Conservation (phyloP, 306 rosid species). For the Vicia villosa region DNA sequence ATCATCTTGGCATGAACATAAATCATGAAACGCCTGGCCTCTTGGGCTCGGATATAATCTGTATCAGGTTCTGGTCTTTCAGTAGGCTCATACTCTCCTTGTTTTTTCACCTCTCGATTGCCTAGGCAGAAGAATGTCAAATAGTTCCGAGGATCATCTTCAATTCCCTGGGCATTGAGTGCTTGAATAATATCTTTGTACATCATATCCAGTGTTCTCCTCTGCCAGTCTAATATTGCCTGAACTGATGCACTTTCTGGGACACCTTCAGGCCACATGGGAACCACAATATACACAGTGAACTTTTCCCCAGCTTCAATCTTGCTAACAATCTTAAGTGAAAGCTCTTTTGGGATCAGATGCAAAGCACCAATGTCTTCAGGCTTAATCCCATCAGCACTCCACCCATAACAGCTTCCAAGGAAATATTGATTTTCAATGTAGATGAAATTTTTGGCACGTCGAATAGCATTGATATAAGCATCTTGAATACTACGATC, state of each 20-base stretch:
- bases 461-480: conserved; percentile 66
- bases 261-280: conserved; percentile 75
- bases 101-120: conserved; percentile 55
- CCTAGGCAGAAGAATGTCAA: conserved; percentile 75
- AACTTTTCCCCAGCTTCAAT: conserved; percentile 77
- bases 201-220: conserved; percentile 74
- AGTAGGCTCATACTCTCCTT: conserved; percentile 58
- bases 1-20: conserved; percentile 77
- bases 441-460: conserved; percentile 66
- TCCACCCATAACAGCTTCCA: conserved; percentile 66
- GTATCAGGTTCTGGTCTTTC: conserved; percentile 59
- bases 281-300: conserved; percentile 62
- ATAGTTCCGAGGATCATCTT: conserved; percentile 64
- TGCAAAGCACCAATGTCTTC: conserved; percentile 68
- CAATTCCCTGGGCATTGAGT: conserved; percentile 52
- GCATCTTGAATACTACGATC: conserved; percentile 72
- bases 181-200: conserved; percentile 59
- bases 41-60: conserved; percentile 55
- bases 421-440: conserved; percentile 75
- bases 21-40: conserved; percentile 70
- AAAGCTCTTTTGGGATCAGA: conserved; percentile 65
- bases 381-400: conserved; percentile 58
- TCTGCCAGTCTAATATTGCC: conserved; percentile 78
- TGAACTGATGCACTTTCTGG: conserved; percentile 70
- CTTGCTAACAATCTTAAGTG: conserved; percentile 65